Conservation (phyloP, 768 basidiomycete species). For the Daedaleopsis nitida region DNA sequence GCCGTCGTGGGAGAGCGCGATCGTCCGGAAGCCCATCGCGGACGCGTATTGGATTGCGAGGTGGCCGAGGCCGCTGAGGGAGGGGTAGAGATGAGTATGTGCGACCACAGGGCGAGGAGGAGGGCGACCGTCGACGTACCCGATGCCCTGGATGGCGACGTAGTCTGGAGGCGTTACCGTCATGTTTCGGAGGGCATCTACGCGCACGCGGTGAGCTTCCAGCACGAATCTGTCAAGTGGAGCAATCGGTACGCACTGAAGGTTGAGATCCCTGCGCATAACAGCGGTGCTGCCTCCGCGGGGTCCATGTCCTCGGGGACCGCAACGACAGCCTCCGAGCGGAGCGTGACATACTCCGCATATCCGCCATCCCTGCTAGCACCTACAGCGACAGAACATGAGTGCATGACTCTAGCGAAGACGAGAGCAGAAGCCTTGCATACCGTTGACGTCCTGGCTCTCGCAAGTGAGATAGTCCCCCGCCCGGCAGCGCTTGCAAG, state of each 20-base stretch:
- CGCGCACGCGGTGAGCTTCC: not conserved
- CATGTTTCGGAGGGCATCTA: constrained; percentile 33
- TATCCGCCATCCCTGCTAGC: constrained; percentile 30
- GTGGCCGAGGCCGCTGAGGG: constrained; percentile 32
- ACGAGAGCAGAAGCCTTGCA: not conserved
- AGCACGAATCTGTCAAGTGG: constrained; percentile 60
- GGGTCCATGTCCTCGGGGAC: constrained; percentile 30
- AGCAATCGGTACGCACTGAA: constrained; percentile 59
- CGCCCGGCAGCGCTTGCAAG: constrained; percentile 28
- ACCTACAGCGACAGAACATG: constrained; percentile 17
- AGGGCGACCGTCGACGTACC: constrained; percentile 12
- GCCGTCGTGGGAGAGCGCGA: constrained; percentile 35
- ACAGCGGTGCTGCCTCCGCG: constrained; percentile 31
- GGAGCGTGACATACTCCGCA: constrained; percentile 30
- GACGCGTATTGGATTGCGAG: constrained; percentile 36
- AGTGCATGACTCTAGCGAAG: not conserved
- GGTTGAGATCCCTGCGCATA: constrained; percentile 40
- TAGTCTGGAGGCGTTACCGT: constrained; percentile 35
- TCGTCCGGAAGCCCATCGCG: constrained; percentile 37
- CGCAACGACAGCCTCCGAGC: constrained; percentile 28
- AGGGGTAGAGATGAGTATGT: not conserved
- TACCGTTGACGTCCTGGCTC: constrained; percentile 27
- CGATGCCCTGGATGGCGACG: constrained; percentile 41
- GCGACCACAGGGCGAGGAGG: not conserved
- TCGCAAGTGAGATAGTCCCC: constrained; percentile 31